Evolutionary conservation across 2,329 filamentous ascomycete genomes (phyloP).

Genomic region (Fusarium sp.): DNA sequence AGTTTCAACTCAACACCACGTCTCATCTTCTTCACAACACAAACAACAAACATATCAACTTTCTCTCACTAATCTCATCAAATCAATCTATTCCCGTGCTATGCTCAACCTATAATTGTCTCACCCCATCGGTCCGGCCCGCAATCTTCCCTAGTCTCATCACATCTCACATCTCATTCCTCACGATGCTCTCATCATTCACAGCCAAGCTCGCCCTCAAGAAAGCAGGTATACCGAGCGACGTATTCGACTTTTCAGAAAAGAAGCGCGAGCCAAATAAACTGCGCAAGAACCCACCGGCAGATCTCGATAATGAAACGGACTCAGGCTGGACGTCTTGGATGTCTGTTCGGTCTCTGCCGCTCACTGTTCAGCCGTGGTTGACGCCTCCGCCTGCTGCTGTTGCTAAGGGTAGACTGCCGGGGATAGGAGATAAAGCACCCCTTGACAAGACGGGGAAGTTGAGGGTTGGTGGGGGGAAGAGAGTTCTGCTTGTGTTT

Average conservation of each 20-base stretch:
- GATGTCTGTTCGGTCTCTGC: slow-evolving; percentile 59
- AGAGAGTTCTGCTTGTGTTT: slow-evolving; percentile 58
- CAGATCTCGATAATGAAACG: slow-evolving; percentile 38
- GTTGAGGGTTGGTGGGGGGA: slow-evolving; percentile 54
- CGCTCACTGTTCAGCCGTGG: slow-evolving; percentile 63
- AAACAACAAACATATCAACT: background rate
- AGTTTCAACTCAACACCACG: slow-evolving; percentile 34
- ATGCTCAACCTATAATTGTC: background rate
- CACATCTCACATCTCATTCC: slow-evolving; percentile 17
- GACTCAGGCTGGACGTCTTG: slow-evolving; percentile 53
- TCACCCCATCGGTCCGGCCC: background rate
- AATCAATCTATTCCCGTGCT: background rate
- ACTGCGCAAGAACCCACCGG: slow-evolving; percentile 44
- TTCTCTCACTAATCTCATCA: background rate
- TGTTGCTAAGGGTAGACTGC: slow-evolving; percentile 55
- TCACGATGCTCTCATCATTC: slow-evolving; percentile 61
- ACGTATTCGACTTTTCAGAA: slow-evolving; percentile 54
- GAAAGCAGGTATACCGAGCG: slow-evolving; percentile 62
- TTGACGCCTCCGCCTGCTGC: slow-evolving; percentile 60
- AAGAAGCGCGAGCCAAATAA: slow-evolving; percentile 44
- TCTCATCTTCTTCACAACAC: slow-evolving; percentile 26
- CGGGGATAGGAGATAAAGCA: slow-evolving; percentile 57
- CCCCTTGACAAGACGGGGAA: slow-evolving; percentile 57
- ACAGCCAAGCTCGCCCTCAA: slow-evolving; percentile 66
- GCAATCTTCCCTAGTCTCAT: background rate